Evolutionary conservation across 495 filamentous ascomycete species (phyloP).

Genomic region (Rostrohypoxylon terebratum): DNA sequence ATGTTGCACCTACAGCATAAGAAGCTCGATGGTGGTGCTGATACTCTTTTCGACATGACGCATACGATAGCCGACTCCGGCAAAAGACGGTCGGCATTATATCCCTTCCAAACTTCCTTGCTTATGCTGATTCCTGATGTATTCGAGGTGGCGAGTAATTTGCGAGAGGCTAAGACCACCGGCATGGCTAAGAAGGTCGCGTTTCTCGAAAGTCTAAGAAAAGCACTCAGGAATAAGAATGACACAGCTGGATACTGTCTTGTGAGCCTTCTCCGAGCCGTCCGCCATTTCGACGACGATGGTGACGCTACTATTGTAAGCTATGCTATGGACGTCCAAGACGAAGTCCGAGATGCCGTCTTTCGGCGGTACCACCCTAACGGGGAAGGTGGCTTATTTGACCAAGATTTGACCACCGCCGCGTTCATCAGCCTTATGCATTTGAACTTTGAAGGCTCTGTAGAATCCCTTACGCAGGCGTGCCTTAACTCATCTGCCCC

Average conservation of each 20-base stretch:
- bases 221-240: conserved; percentile 66
- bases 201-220: conserved; percentile 70
- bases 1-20: conserved; percentile 66
- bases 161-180: conserved; percentile 68
- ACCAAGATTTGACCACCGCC: conserved; percentile 71
- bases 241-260: conserved; percentile 73
- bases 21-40: conserved; percentile 69
- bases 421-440: conserved; percentile 71
- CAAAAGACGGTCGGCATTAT: conserved; percentile 64
- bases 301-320: conserved; percentile 70
- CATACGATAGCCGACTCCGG: conserved; percentile 66
- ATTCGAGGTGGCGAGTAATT: conserved; percentile 71
- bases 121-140: conserved; percentile 72
- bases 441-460: conserved; percentile 66
- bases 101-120: conserved; percentile 70
- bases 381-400: conserved; percentile 60
- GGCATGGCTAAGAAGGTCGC: conserved; percentile 71
- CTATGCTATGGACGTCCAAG: conserved; percentile 73
- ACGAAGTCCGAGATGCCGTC: conserved; percentile 71
- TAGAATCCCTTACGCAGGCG: conserved; percentile 63
- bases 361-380: conserved; percentile 64
- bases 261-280: conserved; percentile 67
- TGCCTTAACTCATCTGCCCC: conserved; percentile 67
- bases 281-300: conserved; percentile 69
- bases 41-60: conserved; percentile 73